phyloP scores from a whole-genome alignment of 345 rosid species.

The Bretschneidera sinensis region DNA sequence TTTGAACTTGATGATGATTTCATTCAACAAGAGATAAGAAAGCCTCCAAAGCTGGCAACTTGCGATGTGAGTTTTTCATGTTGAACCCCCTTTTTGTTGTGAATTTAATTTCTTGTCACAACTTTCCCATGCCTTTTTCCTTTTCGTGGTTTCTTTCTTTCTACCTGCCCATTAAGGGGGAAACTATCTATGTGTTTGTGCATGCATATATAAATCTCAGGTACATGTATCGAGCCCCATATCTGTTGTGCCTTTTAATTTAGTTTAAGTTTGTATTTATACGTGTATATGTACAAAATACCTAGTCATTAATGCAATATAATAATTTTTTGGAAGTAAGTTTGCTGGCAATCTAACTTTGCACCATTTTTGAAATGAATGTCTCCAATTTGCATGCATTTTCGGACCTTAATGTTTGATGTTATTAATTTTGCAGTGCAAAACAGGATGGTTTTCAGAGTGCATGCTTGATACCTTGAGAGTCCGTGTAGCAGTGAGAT shows the following conservation, averaged over 20 bases:
- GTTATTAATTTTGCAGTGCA: conserved; percentile 44
- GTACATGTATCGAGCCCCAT: background rate
- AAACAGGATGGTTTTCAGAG: conserved; percentile 88
- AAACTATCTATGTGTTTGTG: background rate
- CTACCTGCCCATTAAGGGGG: background rate
- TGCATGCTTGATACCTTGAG: conserved; percentile 66
- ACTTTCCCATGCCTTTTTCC: background rate
- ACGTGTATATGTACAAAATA: background rate
- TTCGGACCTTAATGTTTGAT: conserved; percentile 6
- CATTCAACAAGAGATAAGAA: conserved; percentile 83
- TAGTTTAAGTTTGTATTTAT: background rate
- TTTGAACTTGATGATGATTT: conserved; percentile 86
- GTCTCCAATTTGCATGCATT: no score
- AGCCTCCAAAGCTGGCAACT: conserved; percentile 56
- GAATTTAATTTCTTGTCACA: background rate
- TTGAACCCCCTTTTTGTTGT: background rate
- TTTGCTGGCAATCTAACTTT: no score
- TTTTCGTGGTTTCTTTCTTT: background rate
- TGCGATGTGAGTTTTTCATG: conserved; percentile 57
- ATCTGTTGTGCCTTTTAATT: background rate
- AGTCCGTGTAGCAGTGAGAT: conserved; percentile 69
- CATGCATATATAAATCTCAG: background rate
- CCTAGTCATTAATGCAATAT: no score
- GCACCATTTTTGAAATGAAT: no score
- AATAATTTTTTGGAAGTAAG: no score